Conservation (phyloP, 768 basidiomycete species). For the Leccinellum rugosiceps region DNA sequence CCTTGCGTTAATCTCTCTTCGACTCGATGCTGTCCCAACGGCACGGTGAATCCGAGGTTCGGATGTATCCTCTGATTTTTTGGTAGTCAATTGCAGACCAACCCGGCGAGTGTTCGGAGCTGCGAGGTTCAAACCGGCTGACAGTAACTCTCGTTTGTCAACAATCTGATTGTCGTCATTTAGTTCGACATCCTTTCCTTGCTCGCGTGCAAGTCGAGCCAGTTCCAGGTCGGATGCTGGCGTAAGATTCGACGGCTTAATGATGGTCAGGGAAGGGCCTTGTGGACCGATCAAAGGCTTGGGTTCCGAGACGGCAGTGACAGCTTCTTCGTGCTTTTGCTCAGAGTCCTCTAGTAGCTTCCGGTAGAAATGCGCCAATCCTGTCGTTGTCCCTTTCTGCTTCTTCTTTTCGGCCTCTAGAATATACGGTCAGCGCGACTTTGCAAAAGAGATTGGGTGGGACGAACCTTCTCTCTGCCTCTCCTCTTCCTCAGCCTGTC, state of each 20-base stretch:
- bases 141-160: conserved; percentile 88
- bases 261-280: conserved; percentile 65
- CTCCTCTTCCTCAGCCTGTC: conserved; percentile 92
- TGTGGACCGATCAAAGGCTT: conserved; percentile 61
- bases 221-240: conserved; percentile 72
- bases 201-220: conserved; percentile 61
- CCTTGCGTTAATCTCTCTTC: conserved; percentile 80
- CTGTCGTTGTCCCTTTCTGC: conserved; percentile 57
- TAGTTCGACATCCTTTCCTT: conserved; percentile 85
- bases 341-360: conserved; percentile 77
- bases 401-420: conserved; percentile 57
- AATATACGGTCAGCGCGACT: neutral
- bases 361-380: conserved; percentile 85
- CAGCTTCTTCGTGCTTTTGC: conserved; percentile 79
- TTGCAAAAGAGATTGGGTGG: neutral
- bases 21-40: conserved; percentile 77
- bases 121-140: conserved; percentile 89
- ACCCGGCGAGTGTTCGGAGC: conserved; percentile 75
- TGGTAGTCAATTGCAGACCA: conserved; percentile 39
- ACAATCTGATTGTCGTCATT: conserved; percentile 98
- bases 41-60: conserved; percentile 61
- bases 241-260: conserved; percentile 62
- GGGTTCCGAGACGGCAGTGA: conserved; percentile 61
- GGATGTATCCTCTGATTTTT: conserved; percentile 25
- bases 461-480: conserved; percentile 76